These are phyloP conservation scores for Chlamydomonas schloesseri DNA, from an alignment of 139 green algal genomes.

Conservation along the genomic window DNA sequence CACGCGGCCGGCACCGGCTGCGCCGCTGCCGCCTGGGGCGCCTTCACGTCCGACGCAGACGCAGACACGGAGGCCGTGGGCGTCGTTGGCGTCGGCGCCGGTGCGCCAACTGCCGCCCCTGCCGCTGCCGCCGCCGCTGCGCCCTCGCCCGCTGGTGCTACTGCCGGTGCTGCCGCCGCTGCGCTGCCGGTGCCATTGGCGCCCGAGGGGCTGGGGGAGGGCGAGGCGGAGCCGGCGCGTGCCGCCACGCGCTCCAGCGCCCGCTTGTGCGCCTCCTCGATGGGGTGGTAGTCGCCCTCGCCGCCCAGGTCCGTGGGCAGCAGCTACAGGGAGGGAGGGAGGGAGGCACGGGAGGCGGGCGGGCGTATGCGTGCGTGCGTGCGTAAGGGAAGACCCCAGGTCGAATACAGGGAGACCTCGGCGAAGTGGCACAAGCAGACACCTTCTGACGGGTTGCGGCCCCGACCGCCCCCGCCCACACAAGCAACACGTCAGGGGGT, in stretches of 20 bases:
- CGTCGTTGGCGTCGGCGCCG: not conserved
- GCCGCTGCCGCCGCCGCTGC: not conserved
- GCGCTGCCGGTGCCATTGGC: not conserved
- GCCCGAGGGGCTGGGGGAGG: not conserved
- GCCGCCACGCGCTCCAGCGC: not conserved
- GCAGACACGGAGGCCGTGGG: not conserved
- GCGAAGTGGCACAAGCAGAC: not conserved
- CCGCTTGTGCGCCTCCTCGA: slow-evolving; percentile 30
- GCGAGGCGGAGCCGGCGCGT: not conserved
- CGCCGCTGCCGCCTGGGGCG: too few species aligned
- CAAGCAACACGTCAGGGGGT: too few species aligned
- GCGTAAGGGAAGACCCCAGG: not conserved
- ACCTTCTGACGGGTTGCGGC: too few species aligned
- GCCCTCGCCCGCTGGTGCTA: not conserved
- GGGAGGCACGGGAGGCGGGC: too few species aligned
- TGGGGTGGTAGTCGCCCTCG: slow-evolving; percentile 22
- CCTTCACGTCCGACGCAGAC: not conserved
- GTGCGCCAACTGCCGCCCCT: not conserved
- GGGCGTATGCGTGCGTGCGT: not conserved
- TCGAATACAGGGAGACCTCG: too few species aligned
- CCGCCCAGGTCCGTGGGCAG: slow-evolving; percentile 27
- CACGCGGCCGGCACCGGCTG: too few species aligned
- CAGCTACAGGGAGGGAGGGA: slow-evolving; percentile 1
- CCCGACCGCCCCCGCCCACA: too few species aligned
- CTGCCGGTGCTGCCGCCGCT: too few species aligned